A percentile compares a stretch with the other conserved stretches of the same genome.
These are phyloP conservation scores for Parathielavia hyrcaniae DNA, from an alignment of 495 filamentous ascomycete species.

Conservation along the genomic window DNA sequence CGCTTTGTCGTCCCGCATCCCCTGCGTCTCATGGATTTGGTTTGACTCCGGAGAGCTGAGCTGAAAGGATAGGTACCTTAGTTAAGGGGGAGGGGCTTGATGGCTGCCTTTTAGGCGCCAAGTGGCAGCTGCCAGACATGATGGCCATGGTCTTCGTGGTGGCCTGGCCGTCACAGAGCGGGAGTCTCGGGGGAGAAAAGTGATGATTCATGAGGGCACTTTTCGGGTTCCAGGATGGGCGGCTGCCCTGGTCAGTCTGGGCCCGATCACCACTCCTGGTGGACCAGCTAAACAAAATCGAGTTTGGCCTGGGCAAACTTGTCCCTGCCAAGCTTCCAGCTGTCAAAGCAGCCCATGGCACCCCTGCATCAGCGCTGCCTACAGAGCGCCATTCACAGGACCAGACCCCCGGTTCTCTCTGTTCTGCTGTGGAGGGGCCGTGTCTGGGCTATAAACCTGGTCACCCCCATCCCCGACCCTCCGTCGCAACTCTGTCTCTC, in stretches of 20 bases:
- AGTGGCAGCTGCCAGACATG: not conserved
- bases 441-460: constrained; percentile 9
- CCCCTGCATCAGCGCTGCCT: too few relatives aligned
- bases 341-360: not conserved
- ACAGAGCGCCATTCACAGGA: too few relatives aligned
- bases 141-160: not conserved
- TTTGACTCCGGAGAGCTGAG: not conserved
- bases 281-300: not conserved
- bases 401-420: constrained; percentile 1
- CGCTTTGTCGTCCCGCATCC: not conserved
- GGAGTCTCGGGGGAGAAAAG: not conserved
- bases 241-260: not conserved
- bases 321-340: constrained; percentile 6
- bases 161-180: not conserved
- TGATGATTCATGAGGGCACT: not conserved
- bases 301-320: not conserved
- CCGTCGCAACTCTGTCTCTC: not conserved
- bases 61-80: not conserved
- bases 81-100: too few relatives aligned
- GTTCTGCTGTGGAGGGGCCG: too few relatives aligned
- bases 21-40: not conserved
- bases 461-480: not conserved
- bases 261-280: not conserved
- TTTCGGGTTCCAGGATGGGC: not conserved
- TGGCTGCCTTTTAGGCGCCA: not conserved